Conservation (phyloP, 176 grass and related monocot species). For the Poa pratensis region DNA sequence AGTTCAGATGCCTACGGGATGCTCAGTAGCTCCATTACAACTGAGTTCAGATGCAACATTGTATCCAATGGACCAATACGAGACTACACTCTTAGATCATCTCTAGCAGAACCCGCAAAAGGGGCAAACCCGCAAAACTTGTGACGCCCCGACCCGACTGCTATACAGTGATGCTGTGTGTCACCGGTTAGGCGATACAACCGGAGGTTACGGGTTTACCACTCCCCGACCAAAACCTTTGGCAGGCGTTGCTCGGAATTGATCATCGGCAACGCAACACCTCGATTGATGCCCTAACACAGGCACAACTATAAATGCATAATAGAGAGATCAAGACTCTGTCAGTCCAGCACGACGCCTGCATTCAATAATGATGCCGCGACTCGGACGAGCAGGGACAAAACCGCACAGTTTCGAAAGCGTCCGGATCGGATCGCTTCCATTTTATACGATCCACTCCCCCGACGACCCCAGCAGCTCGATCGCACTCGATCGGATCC, state of each 20-base stretch:
- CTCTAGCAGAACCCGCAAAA: too few species aligned
- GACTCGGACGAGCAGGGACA: slow-evolving; percentile 1
- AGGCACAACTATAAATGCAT: too few species aligned
- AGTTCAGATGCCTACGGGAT: background rate
- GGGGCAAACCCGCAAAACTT: too few species aligned
- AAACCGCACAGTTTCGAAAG: background rate
- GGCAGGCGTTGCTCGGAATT: too few species aligned
- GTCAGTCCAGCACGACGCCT: background rate
- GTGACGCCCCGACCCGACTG: too few species aligned
- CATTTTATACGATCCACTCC: slow-evolving; percentile 37
- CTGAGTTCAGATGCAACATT: background rate
- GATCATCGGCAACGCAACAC: too few species aligned
- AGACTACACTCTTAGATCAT: background rate
- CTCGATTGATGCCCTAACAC: too few species aligned
- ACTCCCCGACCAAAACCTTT: too few species aligned
- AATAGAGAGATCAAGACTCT: too few species aligned
- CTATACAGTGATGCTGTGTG: too few species aligned
- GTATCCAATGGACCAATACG: background rate
- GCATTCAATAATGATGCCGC: slow-evolving; percentile 31
- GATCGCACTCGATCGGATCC: slow-evolving; percentile 1
- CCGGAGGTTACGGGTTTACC: too few species aligned
- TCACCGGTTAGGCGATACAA: too few species aligned
- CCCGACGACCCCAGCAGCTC: background rate
- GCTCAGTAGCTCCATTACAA: background rate
- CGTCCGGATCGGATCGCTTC: background rate